Evolutionary conservation across 192 early-diverging fungal genomes (phyloP).

Genomic region (Entomortierella parvispora): DNA sequence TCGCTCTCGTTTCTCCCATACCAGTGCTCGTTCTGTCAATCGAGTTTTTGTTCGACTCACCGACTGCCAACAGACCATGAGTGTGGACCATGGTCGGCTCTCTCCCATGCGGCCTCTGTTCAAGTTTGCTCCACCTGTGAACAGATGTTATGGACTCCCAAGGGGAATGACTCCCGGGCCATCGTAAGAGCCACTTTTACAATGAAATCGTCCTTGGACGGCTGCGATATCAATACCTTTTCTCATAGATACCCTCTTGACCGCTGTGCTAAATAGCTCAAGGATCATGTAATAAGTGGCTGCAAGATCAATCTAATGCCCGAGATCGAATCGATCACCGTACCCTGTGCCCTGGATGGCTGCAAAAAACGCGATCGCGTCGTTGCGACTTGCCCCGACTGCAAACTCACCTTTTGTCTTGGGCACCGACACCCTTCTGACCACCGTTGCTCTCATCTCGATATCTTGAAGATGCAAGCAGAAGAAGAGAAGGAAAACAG

Average conservation of each 20-base stretch:
- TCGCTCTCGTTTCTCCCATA: slow-evolving; percentile 34
- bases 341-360: slow-evolving; percentile 9
- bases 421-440: slow-evolving; percentile 26
- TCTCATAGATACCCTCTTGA: background rate
- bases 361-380: slow-evolving; percentile 29
- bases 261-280: slow-evolving; percentile 8
- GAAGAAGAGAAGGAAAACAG: slow-evolving; percentile 2
- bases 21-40: slow-evolving; percentile 30
- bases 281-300: slow-evolving; percentile 17
- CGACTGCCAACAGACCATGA: slow-evolving; percentile 28
- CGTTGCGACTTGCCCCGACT: slow-evolving; percentile 26
- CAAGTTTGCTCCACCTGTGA: slow-evolving; percentile 33
- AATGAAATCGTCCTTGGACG: background rate
- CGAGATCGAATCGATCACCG: slow-evolving; percentile 26
- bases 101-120: slow-evolving; percentile 23
- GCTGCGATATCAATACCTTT: background rate
- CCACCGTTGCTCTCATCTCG: slow-evolving; percentile 20
- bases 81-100: slow-evolving; percentile 17
- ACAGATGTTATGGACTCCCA: slow-evolving; percentile 16
- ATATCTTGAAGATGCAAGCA: background rate
- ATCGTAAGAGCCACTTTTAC: slow-evolving; percentile 6
- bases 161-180: slow-evolving; percentile 4
- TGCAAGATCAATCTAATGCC: slow-evolving; percentile 31
- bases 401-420: slow-evolving; percentile 29
- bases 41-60: slow-evolving; percentile 23